Evolutionary conservation across 805 yeast genomes (phyloP), one percentile per base, ranked within the genome.

Genomic region (Maudiozyma serrabonitensis): DNA sequence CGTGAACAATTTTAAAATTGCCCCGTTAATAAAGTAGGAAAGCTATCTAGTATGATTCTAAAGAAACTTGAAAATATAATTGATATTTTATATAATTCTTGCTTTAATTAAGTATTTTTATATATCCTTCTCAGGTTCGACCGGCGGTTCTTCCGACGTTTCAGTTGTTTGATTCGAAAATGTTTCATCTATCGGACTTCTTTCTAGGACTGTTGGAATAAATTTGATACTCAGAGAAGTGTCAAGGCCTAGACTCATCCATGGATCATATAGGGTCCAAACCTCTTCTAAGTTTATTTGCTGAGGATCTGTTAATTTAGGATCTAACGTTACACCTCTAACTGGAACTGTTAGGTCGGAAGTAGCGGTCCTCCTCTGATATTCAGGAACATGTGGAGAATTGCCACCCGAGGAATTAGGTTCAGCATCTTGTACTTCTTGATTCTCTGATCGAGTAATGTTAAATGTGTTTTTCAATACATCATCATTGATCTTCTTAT

Each of bases 151-250:
- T n/a, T 35, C 38, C 18, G 18, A 6, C n/a, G 16, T 35, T 7
- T 35, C 38, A 7, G 1, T 3, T 35, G 38, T 7, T 16, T 35
- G 19, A n/a, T 15, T 35, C 16, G 38, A 35, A 5, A 35, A 13
- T n/a, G 18, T 7, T 35, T 35, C 38, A 35, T 16, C 38, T 7
- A 1, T 35, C 23, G 38, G 35, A 4, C 26, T 18, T n/a, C 18
- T 31, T 15, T 21, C 45, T 46, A 55, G 52, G 19, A 58, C 60
- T 1, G 66, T 64, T 4, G 70, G 70, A 18, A 67, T 54, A 44
- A 67, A 63, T 47, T 65, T 66, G 12, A 65, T 65, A 48, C 69
- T 64, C 38, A 67, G 53, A 6, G 69, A 60, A 1, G 69, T 63
- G 39, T 66, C 69, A 18, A 67, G 51, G 3, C 67, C 69, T 38